Evolutionary conservation across 108 stramenopile genomes (phyloP).

Genomic region (Cyclotella sp.): DNA sequence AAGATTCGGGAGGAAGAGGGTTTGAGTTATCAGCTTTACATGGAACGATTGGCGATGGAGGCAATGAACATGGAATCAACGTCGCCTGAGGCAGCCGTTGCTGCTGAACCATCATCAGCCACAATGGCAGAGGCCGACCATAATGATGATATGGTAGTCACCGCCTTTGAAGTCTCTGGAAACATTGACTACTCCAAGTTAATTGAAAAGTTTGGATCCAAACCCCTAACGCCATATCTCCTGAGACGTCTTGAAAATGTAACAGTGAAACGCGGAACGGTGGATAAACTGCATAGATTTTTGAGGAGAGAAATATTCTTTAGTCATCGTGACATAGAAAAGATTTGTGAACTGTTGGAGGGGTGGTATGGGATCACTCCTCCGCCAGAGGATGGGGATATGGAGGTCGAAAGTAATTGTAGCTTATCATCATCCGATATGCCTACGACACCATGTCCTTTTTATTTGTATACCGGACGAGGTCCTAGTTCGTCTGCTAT

Average conservation of each 20-base stretch:
- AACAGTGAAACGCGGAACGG: constrained; percentile 82
- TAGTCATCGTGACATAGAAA: constrained; percentile 94
- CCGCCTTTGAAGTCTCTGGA: constrained; percentile 86
- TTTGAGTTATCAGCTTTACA: constrained; percentile 24
- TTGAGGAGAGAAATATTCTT: constrained; percentile 97
- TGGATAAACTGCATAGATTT: constrained; percentile 91
- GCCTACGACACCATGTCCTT: constrained; percentile 61
- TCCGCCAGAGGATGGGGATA: constrained; percentile 16
- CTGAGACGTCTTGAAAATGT: constrained; percentile 74
- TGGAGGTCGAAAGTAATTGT: not conserved
- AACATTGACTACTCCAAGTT: constrained; percentile 97
- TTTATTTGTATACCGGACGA: constrained; percentile 99
- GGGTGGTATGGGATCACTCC: constrained; percentile 43
- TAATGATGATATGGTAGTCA: constrained; percentile 88
- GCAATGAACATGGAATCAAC: not conserved
- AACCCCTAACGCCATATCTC: constrained; percentile 69
- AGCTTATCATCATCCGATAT: not conserved
- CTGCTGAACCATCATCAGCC: constrained; percentile 10
- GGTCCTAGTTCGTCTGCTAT: constrained; percentile 96
- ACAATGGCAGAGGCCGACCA: constrained; percentile 15
- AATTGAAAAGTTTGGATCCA: constrained; percentile 94
- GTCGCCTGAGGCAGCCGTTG: not conserved
- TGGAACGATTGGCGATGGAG: constrained; percentile 18
- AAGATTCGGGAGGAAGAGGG: constrained; percentile 62
- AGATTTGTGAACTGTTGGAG: constrained; percentile 82